These are phyloP conservation scores for Endotrypanum monterogeii DNA, from an alignment of 208 protist genomes.

Conservation along the genomic window DNA sequence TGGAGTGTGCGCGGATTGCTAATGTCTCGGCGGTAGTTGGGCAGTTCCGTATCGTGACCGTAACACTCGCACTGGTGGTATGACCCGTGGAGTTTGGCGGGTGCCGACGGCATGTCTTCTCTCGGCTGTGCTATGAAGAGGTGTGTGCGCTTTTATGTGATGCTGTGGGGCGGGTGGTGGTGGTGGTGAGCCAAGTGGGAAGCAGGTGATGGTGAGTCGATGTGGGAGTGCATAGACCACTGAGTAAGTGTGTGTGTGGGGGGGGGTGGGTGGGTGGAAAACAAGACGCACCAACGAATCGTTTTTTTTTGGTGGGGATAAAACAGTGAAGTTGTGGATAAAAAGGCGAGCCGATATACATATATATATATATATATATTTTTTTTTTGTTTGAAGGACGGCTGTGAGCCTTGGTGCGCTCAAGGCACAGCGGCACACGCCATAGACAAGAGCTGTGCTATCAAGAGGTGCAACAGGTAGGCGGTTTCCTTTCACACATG, in stretches of 20 bases:
- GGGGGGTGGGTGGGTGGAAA: background rate
- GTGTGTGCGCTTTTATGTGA: slow-evolving; percentile 5
- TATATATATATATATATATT: no score
- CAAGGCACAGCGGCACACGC: background rate
- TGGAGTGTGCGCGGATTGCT: slow-evolving; percentile 64
- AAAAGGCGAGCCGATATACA: no score
- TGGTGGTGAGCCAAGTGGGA: background rate
- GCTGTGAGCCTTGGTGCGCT: background rate
- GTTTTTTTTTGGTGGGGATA: background rate
- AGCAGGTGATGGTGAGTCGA: background rate
- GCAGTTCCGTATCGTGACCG: slow-evolving; percentile 47
- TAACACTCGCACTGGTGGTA: slow-evolving; percentile 75
- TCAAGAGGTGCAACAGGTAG: background rate
- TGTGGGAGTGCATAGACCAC: slow-evolving; percentile 5
- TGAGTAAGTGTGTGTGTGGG: background rate
- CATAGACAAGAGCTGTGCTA: background rate
- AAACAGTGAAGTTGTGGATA: no score
- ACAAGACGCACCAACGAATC: background rate
- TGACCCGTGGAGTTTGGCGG: slow-evolving; percentile 18
- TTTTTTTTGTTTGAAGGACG: no score
- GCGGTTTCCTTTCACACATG: background rate
- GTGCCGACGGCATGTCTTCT: slow-evolving; percentile 4
- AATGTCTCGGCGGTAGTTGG: slow-evolving; percentile 69
- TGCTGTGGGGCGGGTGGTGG: background rate
- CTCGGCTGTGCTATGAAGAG: background rate